phyloP scores from a whole-genome alignment of 768 basidiomycete species.

The Coprinellus micaceus region DNA sequence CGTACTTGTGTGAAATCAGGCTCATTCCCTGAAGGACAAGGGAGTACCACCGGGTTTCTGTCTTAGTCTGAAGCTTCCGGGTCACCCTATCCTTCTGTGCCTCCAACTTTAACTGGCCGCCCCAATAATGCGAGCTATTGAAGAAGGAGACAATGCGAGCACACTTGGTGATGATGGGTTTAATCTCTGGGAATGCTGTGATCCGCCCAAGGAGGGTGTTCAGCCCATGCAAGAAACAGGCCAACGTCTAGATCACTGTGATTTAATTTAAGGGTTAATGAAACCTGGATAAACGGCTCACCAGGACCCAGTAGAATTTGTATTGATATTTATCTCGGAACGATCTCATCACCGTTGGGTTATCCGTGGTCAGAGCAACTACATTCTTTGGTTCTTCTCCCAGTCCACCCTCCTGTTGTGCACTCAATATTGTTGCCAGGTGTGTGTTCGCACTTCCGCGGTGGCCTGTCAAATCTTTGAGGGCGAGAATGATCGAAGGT shows the following conservation, averaged over 20 bases:
- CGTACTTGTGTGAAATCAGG: slow-evolving; percentile 10
- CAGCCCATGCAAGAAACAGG: slow-evolving; percentile 28
- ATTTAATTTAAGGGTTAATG: not conserved
- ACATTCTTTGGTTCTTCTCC: slow-evolving; percentile 16
- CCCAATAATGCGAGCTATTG: slow-evolving; percentile 31
- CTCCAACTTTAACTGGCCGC: slow-evolving; percentile 24
- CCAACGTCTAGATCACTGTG: slow-evolving; percentile 17
- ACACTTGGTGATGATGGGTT: slow-evolving; percentile 16
- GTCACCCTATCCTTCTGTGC: slow-evolving; percentile 14
- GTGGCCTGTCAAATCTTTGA: slow-evolving; percentile 21
- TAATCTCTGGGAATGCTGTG: slow-evolving; percentile 19
- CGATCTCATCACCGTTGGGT: slow-evolving; percentile 28
- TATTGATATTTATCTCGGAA: slow-evolving; percentile 17
- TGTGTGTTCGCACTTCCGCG: slow-evolving; percentile 21
- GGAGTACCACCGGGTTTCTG: slow-evolving; percentile 23
- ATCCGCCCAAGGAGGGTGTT: slow-evolving; percentile 30
- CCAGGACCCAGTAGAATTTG: slow-evolving; percentile 23
- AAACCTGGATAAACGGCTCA: not conserved
- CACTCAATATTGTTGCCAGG: slow-evolving; percentile 15
- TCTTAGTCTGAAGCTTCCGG: slow-evolving; percentile 21
- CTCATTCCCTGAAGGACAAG: slow-evolving; percentile 22
- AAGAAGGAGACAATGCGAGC: slow-evolving; percentile 27
- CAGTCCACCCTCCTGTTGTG: slow-evolving; percentile 18
- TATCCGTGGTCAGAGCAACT: slow-evolving; percentile 27
- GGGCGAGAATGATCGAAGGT: slow-evolving; percentile 21